Percentiles rank a stretch among this genome's conserved stretches.
phyloP scores from a whole-genome alignment of 228 moss, liverwort and hornwort species.

The Sphagnum fallax region DNA sequence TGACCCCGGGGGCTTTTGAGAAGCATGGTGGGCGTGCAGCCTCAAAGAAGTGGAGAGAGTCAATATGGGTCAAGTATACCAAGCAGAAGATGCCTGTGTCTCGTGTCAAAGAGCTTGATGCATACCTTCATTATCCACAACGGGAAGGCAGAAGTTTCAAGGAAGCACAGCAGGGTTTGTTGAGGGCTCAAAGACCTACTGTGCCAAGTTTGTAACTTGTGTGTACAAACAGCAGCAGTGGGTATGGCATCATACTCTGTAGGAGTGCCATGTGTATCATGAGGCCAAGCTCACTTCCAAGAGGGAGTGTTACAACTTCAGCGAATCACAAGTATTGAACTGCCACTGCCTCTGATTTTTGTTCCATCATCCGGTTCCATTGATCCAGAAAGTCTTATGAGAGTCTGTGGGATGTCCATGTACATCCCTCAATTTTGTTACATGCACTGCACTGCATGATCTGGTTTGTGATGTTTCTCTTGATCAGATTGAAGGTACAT shows the following conservation, averaged over 20 bases:
- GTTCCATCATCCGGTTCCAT: too few relatives aligned
- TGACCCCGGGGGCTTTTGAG: slow-evolving; percentile 15
- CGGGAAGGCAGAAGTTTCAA: background rate
- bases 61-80: slow-evolving; percentile 9
- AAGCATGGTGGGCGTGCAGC: slow-evolving; percentile 15
- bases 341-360: too few relatives aligned
- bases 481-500: background rate
- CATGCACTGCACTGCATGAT: too few relatives aligned
- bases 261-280: slow-evolving; percentile 5
- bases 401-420: background rate
- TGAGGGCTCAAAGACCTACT: background rate
- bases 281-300: background rate
- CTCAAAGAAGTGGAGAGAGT: slow-evolving; percentile 17
- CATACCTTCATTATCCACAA: slow-evolving; percentile 7
- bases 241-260: background rate
- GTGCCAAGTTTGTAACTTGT: slow-evolving; percentile 5
- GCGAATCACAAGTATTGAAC: slow-evolving; percentile 2
- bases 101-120: slow-evolving; percentile 9
- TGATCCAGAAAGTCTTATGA: too few relatives aligned
- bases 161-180: background rate
- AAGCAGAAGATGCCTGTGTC: slow-evolving; percentile 8
- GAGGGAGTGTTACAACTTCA: slow-evolving; percentile 4
- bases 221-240: background rate
- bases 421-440: background rate
- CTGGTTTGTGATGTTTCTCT: background rate